Conservation (phyloP, 257 asterid species). For the Primulina eburnea region DNA sequence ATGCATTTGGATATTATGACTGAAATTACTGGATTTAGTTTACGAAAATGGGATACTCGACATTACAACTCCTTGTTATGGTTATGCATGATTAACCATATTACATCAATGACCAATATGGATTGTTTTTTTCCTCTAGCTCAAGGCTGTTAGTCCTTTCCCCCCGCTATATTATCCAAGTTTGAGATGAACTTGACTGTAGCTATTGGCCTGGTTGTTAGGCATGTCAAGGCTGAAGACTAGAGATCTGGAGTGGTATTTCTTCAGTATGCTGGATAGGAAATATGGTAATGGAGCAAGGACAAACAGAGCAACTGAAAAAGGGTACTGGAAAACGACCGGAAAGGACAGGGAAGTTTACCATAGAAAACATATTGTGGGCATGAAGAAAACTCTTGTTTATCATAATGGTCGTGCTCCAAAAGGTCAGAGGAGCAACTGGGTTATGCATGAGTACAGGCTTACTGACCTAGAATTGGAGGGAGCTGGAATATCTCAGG, state of each 20-base stretch:
- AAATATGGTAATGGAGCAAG: slow-evolving; percentile 84
- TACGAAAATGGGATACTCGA: neutral
- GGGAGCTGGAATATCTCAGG: slow-evolving; percentile 69
- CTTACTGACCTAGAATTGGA: slow-evolving; percentile 52
- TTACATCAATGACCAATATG: neutral
- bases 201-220: slow-evolving; percentile 21
- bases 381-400: slow-evolving; percentile 95
- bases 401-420: slow-evolving; percentile 97
- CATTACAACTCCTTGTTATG: too few species aligned
- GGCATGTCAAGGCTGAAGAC: slow-evolving; percentile 73
- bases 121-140: neutral
- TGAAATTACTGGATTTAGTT: neutral
- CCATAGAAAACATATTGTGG: slow-evolving; percentile 52
- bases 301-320: slow-evolving; percentile 85
- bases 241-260: slow-evolving; percentile 93
- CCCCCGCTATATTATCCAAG: neutral
- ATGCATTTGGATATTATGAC: too few species aligned
- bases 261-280: slow-evolving; percentile 79
- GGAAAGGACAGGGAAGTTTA: slow-evolving; percentile 84
- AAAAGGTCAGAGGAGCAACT: slow-evolving; percentile 77
- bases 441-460: slow-evolving; percentile 99
- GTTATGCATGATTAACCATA: too few species aligned
- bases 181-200: slow-evolving; percentile 4
- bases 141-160: neutral
- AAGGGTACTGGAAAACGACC: slow-evolving; percentile 96